Conservation (phyloP, 108 stramenopile genomes). For the Chaetoceros muelleri region DNA sequence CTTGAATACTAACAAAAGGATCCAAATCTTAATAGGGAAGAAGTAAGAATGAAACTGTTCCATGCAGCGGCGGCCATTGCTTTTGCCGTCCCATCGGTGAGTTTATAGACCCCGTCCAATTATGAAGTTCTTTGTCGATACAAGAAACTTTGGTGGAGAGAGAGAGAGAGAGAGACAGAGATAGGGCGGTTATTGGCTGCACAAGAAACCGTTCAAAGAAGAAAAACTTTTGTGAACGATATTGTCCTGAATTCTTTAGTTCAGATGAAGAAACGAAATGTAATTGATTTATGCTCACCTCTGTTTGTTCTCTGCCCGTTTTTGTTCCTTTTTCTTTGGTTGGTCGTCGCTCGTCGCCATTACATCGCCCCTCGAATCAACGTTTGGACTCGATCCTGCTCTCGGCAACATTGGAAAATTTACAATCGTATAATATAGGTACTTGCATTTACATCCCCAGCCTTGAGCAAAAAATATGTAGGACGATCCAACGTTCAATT, state of each 20-base stretch:
- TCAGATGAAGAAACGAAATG: background rate
- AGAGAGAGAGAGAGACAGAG: too few species aligned
- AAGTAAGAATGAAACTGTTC: background rate
- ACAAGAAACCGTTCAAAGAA: too few species aligned
- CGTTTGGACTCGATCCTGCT: background rate
- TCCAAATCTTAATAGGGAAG: too few species aligned
- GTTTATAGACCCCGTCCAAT: too few species aligned
- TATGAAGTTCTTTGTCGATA: too few species aligned
- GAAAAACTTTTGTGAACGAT: background rate
- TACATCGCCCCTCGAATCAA: too few species aligned
- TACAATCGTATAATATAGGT: slow-evolving; percentile 1
- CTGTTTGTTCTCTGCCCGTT: too few species aligned
- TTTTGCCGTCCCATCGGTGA: slow-evolving; percentile 2
- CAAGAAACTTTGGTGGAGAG: too few species aligned
- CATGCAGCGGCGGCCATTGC: background rate
- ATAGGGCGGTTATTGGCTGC: background rate
- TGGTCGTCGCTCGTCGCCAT: too few species aligned
- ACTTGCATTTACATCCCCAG: slow-evolving; percentile 1
- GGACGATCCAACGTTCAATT: background rate
- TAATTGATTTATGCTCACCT: background rate
- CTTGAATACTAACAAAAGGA: too few species aligned
- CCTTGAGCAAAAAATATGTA: slow-evolving; percentile 1
- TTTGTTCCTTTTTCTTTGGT: too few species aligned
- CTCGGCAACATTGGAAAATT: background rate
- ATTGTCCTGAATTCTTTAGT: background rate